Percentiles rank a stretch among this genome's conserved stretches.
phyloP scores from a whole-genome alignment of 1,284 basidiomycete genomes.

The Fomes fomentarius region DNA sequence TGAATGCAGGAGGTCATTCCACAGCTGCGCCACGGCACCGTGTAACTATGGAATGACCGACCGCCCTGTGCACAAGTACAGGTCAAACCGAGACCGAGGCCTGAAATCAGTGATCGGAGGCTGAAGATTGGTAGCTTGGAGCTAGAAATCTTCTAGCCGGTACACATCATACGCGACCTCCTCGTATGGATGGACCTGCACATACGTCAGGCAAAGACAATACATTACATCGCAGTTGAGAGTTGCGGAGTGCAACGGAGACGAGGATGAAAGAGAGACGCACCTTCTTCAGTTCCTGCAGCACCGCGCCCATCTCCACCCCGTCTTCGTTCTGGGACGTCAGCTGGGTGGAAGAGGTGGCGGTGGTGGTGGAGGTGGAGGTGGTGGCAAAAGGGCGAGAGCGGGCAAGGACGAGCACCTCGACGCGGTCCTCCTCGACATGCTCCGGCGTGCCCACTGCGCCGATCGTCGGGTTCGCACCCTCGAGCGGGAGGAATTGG shows the following conservation, averaged over 20 bases:
- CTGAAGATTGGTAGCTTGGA: not conserved
- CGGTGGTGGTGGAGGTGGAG: too few species aligned
- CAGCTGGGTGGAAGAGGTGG: too few species aligned
- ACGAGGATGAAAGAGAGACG: conserved; percentile 21
- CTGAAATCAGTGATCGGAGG: too few species aligned
- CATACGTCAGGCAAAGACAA: not conserved
- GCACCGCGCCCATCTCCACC: conserved; percentile 42
- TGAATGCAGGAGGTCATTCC: too few species aligned
- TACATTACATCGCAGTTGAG: not conserved
- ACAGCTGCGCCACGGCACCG: too few species aligned
- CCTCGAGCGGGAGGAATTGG: conserved; percentile 47
- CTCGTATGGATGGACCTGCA: conserved; percentile 59
- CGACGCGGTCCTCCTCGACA: conserved; percentile 58
- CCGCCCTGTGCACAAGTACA: too few species aligned
- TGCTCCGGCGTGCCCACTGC: conserved; percentile 43
- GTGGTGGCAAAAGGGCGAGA: too few species aligned
- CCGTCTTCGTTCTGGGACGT: too few species aligned
- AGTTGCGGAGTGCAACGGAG: not conserved
- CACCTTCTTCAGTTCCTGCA: conserved; percentile 52
- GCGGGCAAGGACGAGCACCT: conserved; percentile 50
- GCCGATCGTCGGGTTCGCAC: conserved; percentile 51
- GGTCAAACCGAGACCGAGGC: not conserved
- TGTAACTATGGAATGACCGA: too few species aligned
- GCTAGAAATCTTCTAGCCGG: conserved; percentile 47
- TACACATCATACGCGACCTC: conserved; percentile 62